Percentiles rank a stretch among this genome's conserved stretches.
phyloP scores from a whole-genome alignment of 2,329 filamentous ascomycete genomes.

The Talaromyces sp. region DNA sequence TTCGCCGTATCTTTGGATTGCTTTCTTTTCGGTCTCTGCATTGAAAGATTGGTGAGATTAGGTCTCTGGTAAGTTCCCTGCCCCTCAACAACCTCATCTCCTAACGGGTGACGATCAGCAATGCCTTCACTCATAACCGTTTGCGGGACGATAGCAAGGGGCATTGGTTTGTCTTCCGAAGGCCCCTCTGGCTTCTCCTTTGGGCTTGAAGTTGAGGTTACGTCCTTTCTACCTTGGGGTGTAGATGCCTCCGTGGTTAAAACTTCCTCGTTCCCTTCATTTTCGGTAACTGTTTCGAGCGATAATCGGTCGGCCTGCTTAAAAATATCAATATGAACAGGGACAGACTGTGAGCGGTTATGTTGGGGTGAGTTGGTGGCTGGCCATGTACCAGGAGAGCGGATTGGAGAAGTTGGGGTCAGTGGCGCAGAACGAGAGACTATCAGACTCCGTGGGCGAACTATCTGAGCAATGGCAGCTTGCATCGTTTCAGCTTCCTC shows the following conservation, averaged over 20 bases:
- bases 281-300: slow-evolving; percentile 6
- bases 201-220: neutral
- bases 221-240: neutral
- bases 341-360: slow-evolving; percentile 13
- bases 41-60: slow-evolving; percentile 20
- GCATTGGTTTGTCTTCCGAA: neutral
- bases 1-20: slow-evolving; percentile 23
- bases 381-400: slow-evolving; percentile 6
- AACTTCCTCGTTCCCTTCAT: neutral
- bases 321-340: slow-evolving; percentile 9
- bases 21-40: slow-evolving; percentile 29
- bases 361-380: slow-evolving; percentile 10
- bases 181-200: neutral
- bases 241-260: neutral
- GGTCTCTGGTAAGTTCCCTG: slow-evolving; percentile 29
- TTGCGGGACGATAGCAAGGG: neutral
- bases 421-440: slow-evolving; percentile 28
- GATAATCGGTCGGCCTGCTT: neutral
- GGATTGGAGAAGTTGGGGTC: slow-evolving; percentile 20
- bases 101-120: neutral
- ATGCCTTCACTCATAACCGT: neutral
- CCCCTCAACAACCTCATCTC: slow-evolving; percentile 28
- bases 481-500: slow-evolving; percentile 43
- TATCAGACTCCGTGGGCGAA: slow-evolving; percentile 40
- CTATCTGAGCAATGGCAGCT: slow-evolving; percentile 36